Evolutionary conservation across 768 basidiomycete genomes (phyloP).

Genomic region (Daedalea quercina): DNA sequence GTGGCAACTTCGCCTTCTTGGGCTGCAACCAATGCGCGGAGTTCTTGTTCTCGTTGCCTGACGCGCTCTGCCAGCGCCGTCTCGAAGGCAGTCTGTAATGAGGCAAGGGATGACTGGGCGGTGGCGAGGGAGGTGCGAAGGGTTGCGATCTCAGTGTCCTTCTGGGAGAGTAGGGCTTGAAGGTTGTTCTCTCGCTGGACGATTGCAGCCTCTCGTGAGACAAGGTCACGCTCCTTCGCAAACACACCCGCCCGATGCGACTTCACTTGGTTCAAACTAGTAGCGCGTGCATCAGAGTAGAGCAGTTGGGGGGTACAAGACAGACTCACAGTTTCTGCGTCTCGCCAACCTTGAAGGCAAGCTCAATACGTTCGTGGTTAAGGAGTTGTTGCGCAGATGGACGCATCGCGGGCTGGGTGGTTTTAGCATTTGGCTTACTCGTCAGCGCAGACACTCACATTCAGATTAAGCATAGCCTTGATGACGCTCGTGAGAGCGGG

Average conservation of each 20-base stretch:
- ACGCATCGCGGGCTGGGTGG: conserved; percentile 70
- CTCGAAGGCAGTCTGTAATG: conserved; percentile 33
- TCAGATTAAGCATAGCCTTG: conserved; percentile 81
- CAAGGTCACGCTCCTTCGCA: conserved; percentile 59
- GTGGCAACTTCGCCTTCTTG: conserved; percentile 65
- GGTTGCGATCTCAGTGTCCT: conserved; percentile 51
- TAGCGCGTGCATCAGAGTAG: neutral
- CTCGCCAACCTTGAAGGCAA: conserved; percentile 66
- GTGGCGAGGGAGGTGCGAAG: conserved; percentile 17
- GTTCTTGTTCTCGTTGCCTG: conserved; percentile 62
- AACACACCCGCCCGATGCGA: conserved; percentile 48
- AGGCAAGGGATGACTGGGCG: conserved; percentile 23
- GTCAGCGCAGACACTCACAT: conserved; percentile 44
- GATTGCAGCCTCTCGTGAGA: conserved; percentile 47
- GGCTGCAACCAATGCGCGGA: conserved; percentile 55
- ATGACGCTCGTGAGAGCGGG: conserved; percentile 66
- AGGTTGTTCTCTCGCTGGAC: conserved; percentile 51
- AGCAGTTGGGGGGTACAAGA: neutral
- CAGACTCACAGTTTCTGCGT: conserved; percentile 69
- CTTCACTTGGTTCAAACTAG: conserved; percentile 61
- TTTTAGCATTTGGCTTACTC: neutral
- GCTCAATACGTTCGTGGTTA: conserved; percentile 70
- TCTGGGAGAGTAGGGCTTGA: conserved; percentile 38
- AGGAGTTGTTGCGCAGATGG: conserved; percentile 77
- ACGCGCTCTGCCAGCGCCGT: conserved; percentile 31